Conservation (phyloP, 495 filamentous ascomycete species). For the Letharia lupina region DNA sequence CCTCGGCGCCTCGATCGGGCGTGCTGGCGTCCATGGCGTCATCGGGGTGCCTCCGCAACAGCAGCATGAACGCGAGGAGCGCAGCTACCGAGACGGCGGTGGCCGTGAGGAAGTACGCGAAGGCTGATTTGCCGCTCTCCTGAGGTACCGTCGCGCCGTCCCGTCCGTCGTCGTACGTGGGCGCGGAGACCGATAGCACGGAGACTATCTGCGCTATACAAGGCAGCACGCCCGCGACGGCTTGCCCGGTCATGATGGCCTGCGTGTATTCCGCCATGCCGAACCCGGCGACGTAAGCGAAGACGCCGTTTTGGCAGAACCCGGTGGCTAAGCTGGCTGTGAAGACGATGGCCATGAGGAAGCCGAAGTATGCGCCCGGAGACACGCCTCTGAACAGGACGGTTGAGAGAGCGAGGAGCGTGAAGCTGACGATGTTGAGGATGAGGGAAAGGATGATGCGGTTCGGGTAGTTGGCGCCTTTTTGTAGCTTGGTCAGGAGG, state of each 20-base stretch:
- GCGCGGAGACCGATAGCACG: conserved; percentile 56
- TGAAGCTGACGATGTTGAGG: conserved; percentile 64
- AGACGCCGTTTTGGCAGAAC: conserved; percentile 87
- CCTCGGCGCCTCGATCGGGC: conserved; percentile 38
- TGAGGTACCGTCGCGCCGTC: conserved; percentile 22
- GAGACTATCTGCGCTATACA: conserved; percentile 76
- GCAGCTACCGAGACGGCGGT: conserved; percentile 52
- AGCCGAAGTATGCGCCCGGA: conserved; percentile 60
- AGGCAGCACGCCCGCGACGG: conserved; percentile 82
- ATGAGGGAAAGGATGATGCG: conserved; percentile 67
- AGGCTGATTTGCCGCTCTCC: conserved; percentile 59
- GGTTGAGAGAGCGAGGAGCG: conserved; percentile 72
- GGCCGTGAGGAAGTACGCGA: conserved; percentile 86
- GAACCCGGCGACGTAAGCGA: conserved; percentile 82
- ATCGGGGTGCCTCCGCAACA: conserved; percentile 47
- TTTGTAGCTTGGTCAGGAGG: conserved; percentile 69
- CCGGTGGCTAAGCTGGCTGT: conserved; percentile 67
- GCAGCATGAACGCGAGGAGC: conserved; percentile 52
- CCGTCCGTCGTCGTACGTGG: conserved; percentile 18
- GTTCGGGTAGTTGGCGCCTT: conserved; percentile 70
- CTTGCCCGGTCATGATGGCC: conserved; percentile 94
- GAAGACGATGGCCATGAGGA: conserved; percentile 79
- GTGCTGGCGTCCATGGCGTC: conserved; percentile 33
- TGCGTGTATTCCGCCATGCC: conserved; percentile 66
- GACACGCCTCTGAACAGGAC: conserved; percentile 51